Base-by-base conservation (phyloP, 2,329 filamentous ascomycete genomes). In the Didymellaceae sp. region DNA sequence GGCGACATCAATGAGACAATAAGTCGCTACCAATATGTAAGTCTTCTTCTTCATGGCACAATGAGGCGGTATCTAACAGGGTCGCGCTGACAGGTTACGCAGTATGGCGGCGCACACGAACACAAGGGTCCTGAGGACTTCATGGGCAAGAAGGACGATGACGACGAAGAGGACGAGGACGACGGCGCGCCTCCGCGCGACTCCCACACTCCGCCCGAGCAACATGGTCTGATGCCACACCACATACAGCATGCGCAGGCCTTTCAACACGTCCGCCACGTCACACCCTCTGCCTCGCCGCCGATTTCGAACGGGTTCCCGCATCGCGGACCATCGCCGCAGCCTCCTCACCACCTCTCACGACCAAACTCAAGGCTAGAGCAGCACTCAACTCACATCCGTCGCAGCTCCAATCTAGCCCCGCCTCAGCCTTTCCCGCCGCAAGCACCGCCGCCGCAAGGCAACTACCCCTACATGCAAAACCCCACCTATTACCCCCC, bases 51-150 rank as follows among this genome's bases (percentile, higher is more conserved):
- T 14, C 17, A 40, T 41, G 24, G 16, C 26, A 26, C 33, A 38
- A 10, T 28, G 42, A 43, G 48, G 39, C 32, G 25, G 51, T 42
- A 54, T 68, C 73, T 52, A 58, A 71, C 61, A 52, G 37, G 34
- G 44, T 34, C 40, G 38, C 50, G 52, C 59, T 64, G 55, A 66
- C 59, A 62, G 56, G 45, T 42, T 42, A 49, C 50, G 42, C 72
- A 97, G 91, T 96, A 96, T 79, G 91, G 91, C 65, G 88, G 86
- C 52, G 88, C 92, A 34, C 95, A 94, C 74, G 94, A 99, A 74
- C 93, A 97, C 77, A 99, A 97, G 77, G 93, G 93, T 2, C 94
- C 94, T 1, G 82, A 84, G 45, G 94, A 99, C 75, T 99, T 96
- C 75, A 89, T 88, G 68, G 91, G 91, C 59, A 88, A 88, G 74